phyloP scores from a whole-genome alignment of 2,329 filamentous ascomycete genomes.

The Didymella arachidicola region DNA sequence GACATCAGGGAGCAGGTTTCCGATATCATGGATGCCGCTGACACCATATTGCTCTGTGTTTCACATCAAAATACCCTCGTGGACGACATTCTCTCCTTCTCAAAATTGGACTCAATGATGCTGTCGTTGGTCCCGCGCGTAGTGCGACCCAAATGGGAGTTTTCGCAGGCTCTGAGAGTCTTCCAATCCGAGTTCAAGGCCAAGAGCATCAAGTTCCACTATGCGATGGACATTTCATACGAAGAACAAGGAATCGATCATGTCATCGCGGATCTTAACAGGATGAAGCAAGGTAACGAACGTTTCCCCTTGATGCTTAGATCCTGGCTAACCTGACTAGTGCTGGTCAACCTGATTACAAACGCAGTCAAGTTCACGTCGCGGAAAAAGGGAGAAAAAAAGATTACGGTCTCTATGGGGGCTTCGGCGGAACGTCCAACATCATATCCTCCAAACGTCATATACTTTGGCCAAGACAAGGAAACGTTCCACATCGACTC shows the following conservation, averaged over 20 bases:
- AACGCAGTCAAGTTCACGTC: conserved; percentile 59
- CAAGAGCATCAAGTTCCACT: conserved; percentile 49
- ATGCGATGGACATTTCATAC: conserved; percentile 54
- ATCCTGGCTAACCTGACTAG: conserved; percentile 29
- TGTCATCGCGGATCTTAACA: conserved; percentile 49
- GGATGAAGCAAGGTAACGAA: conserved; percentile 47
- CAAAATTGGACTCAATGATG: conserved; percentile 59
- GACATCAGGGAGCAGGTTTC: conserved; percentile 32
- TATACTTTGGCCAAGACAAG: conserved; percentile 53
- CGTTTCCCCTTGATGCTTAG: too few species aligned
- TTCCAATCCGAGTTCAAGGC: conserved; percentile 52
- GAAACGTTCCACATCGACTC: conserved; percentile 51
- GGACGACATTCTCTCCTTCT: conserved; percentile 58
- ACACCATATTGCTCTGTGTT: conserved; percentile 55
- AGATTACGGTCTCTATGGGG: conserved; percentile 54
- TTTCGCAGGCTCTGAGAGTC: conserved; percentile 50
- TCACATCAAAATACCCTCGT: conserved; percentile 56
- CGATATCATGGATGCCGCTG: conserved; percentile 47
- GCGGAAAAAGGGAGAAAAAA: conserved; percentile 48
- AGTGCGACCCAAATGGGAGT: conserved; percentile 49
- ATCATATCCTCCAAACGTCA: conserved; percentile 55
- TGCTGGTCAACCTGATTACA: conserved; percentile 55
- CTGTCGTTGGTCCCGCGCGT: conserved; percentile 47
- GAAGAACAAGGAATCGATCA: conserved; percentile 49
- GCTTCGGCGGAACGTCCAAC: conserved; percentile 48